A percentile compares a stretch with the other conserved stretches of the same genome.
Conservation (phyloP, 2,329 filamentous ascomycete species). For the Clonostachys rosea region DNA sequence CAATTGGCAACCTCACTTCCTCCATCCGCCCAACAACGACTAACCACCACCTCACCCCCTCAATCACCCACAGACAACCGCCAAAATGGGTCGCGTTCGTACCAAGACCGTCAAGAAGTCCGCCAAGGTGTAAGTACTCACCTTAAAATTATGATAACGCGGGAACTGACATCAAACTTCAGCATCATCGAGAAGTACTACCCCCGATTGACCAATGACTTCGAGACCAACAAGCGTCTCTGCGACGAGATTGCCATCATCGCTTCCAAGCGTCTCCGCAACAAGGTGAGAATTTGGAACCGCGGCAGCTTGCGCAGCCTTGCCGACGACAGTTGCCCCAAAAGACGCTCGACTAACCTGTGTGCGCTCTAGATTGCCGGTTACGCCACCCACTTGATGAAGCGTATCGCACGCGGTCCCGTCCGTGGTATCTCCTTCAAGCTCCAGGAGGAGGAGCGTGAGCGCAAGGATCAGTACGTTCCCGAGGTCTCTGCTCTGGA, state of each 20-base stretch:
- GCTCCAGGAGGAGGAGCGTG: slow-evolving; percentile 99
- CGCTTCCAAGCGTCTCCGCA: slow-evolving; percentile 96
- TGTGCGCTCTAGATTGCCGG: slow-evolving; percentile 72
- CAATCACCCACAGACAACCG: slow-evolving; percentile 37
- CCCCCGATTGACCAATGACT: slow-evolving; percentile 97
- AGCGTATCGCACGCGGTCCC: slow-evolving; percentile 98
- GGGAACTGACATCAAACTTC: too few relatives aligned
- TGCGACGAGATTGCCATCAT: slow-evolving; percentile 99
- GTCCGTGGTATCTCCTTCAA: slow-evolving; percentile 99
- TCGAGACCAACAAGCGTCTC: slow-evolving; percentile 99
- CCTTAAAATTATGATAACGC: too few relatives aligned
- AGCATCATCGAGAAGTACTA: slow-evolving; percentile 96
- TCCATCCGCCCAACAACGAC: slow-evolving; percentile 1
- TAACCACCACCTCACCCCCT: slow-evolving; percentile 20
- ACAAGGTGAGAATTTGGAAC: slow-evolving; percentile 67
- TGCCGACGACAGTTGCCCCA: too few relatives aligned
- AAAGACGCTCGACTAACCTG: neutral
- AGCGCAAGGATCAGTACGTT: slow-evolving; percentile 99
- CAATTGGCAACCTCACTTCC: too few relatives aligned
- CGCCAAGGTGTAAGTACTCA: slow-evolving; percentile 69
- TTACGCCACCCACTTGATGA: slow-evolving; percentile 99
- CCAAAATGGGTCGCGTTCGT: slow-evolving; percentile 66
- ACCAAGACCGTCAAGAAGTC: slow-evolving; percentile 69
- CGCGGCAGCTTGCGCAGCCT: neutral
- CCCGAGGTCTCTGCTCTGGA: slow-evolving; percentile 98